phyloP scores from a whole-genome alignment of 139 green algal genomes.

The Tetradesmus lagerheimii region DNA sequence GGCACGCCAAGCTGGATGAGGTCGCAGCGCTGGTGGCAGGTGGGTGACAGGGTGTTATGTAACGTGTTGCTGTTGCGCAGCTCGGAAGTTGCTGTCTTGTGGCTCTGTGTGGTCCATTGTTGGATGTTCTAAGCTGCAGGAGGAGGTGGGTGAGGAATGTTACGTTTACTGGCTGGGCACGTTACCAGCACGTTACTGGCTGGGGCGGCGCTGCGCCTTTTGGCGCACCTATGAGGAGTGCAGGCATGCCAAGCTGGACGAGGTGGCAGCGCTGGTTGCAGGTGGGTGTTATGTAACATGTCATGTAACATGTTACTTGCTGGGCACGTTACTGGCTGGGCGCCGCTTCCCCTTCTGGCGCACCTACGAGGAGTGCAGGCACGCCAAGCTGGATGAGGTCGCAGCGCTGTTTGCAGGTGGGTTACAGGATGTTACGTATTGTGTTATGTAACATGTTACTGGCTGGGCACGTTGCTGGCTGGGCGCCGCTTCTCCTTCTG shows the following conservation, averaged over 20 bases:
- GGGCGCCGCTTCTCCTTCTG: conserved; percentile 72
- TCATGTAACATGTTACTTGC: too few species aligned
- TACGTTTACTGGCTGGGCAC: too few species aligned
- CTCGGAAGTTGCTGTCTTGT: too few species aligned
- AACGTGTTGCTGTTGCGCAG: too few species aligned
- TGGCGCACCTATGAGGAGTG: conserved; percentile 55
- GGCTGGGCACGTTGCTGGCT: too few species aligned
- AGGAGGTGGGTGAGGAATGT: too few species aligned
- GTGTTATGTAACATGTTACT: conserved; percentile 11
- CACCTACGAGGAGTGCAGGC: conserved; percentile 45
- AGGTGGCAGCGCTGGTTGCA: conserved; percentile 54
- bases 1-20: conserved; percentile 54
- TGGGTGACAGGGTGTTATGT: conserved; percentile 20
- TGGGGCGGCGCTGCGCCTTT: too few species aligned
- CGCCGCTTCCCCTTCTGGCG: conserved; percentile 71
- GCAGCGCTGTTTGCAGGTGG: conserved; percentile 44
- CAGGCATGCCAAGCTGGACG: conserved; percentile 49
- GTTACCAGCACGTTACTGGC: too few species aligned
- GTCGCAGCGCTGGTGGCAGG: conserved; percentile 51
- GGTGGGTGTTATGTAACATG: neutral
- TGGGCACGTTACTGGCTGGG: too few species aligned
- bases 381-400: conserved; percentile 55
- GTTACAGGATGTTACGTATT: neutral
- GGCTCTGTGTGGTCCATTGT: too few species aligned
- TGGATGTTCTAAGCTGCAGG: too few species aligned